Evolutionary conservation across 768 basidiomycete species (phyloP), one percentile per base, ranked within the genome.

Genomic region (Serendipita vermifera): DNA sequence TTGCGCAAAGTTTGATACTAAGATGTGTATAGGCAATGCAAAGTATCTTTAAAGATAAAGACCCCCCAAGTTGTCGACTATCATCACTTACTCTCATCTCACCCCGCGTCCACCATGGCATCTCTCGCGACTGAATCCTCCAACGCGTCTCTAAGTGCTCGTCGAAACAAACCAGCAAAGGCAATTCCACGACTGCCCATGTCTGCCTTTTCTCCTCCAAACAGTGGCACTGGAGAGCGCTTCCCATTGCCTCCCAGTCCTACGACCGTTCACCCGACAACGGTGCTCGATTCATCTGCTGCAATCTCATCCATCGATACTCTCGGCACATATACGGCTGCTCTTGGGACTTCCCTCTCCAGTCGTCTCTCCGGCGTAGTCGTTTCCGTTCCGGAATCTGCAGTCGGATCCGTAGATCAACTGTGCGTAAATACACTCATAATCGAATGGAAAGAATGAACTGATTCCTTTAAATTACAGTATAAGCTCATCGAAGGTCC

Each of bases 141-240:
- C n/a, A n/a, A n/a, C n/a, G n/a, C n/a, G n/a, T n/a, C n/a, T n/a
- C n/a, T 75, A 56, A 68, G 69, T 14, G 62, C 68, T 11, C 77
- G 81, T 60, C 80, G 82, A 63, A 86, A 77, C 65, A 78, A 75
- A 24, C 74, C 74, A 27, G 46, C 46, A 51, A 85, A 80, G 65
- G 71, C 77, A 20, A 77, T 81, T 3, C 88, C 87, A 5, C 77
- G 74, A 41, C 78, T 91, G 11, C 86, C 87, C 0, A 66, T 81
- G 24, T 87, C 86, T 9, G 87, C 80, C 0, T 90, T 90, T 66
- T 77, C 74, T 26, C 79, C 85, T 0, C 83, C 84, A 24, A 83
- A 77, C 68, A 73, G 82, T 3, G 80, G 81, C 54, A 77, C 79
- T 0, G 75, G 75, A 17, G 85, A 87, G 40, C 70, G 70, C 1